Evolutionary conservation across 2,329 filamentous ascomycete species (phyloP).

Genomic region (Colletotrichum eremochloae): DNA sequence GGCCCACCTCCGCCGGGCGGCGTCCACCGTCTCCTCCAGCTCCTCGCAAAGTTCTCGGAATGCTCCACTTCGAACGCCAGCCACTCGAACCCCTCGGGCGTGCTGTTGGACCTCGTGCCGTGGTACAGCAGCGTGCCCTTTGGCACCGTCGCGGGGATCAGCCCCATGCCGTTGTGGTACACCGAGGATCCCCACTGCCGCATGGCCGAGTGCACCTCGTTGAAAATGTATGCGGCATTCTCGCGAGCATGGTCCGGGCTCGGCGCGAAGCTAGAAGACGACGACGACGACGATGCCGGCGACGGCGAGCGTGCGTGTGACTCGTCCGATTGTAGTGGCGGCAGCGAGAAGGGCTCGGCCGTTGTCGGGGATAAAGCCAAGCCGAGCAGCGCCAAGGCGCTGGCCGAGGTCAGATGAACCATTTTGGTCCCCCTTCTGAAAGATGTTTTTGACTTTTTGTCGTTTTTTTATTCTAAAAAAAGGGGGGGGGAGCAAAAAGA

Average conservation of each 20-base stretch:
- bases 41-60: conserved; percentile 72
- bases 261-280: conserved; percentile 45
- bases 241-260: conserved; percentile 54
- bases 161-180: conserved; percentile 81
- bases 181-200: conserved; percentile 81
- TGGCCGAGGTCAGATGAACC: conserved; percentile 11
- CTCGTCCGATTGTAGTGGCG: background rate
- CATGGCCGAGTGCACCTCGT: conserved; percentile 78
- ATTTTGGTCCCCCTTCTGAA: background rate
- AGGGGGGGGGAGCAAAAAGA: background rate
- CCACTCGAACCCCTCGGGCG: conserved; percentile 73
- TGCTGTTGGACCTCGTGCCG: conserved; percentile 62
- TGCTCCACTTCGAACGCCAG: conserved; percentile 84
- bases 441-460: background rate
- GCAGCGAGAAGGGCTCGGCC: conserved; percentile 26
- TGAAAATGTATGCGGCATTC: conserved; percentile 78
- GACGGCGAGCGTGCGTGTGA: background rate
- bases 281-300: background rate
- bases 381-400: conserved; percentile 22
- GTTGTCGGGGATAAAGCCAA: conserved; percentile 14
- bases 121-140: conserved; percentile 77
- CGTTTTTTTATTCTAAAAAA: too few species aligned
- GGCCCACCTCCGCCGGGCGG: conserved; percentile 11
- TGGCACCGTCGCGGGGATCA: conserved; percentile 76
- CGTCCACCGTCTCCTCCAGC: conserved; percentile 13